These are phyloP conservation scores for Fraxinus angustifolia DNA, from an alignment of 305 asterid genomes.

Conservation along the genomic window DNA sequence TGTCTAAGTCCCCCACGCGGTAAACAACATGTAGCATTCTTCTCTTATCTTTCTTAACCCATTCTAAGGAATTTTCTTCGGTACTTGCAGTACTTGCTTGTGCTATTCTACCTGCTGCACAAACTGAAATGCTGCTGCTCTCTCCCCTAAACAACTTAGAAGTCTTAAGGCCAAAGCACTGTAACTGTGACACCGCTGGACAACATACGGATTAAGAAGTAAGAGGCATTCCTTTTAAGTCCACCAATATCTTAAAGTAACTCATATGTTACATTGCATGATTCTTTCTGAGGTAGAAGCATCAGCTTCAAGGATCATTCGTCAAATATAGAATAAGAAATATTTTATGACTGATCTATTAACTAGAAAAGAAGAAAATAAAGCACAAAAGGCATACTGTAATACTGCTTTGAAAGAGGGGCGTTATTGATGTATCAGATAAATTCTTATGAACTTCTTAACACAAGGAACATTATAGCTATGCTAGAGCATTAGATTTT, in stretches of 20 bases:
- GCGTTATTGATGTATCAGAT: neutral
- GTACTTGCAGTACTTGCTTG: conserved; percentile 63
- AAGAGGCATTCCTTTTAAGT: neutral
- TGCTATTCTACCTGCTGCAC: conserved; percentile 52
- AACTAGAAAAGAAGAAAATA: neutral
- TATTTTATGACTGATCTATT: neutral
- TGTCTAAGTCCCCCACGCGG: conserved; percentile 96
- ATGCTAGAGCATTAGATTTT: neutral
- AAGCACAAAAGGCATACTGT: neutral
- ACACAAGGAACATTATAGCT: neutral
- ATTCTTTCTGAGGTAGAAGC: conserved; percentile 5
- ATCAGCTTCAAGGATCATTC: neutral
- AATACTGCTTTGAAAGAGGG: neutral
- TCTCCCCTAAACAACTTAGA: conserved; percentile 47
- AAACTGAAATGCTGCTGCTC: conserved; percentile 30
- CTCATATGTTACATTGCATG: neutral
- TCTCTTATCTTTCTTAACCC: conserved; percentile 89
- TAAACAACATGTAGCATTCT: conserved; percentile 98
- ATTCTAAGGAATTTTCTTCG: conserved; percentile 66
- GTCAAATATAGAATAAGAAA: neutral
- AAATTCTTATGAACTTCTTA: neutral
- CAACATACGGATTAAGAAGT: conserved; percentile 23
- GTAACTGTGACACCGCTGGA: conserved; percentile 61
- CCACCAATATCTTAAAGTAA: neutral
- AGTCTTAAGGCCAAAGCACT: conserved; percentile 53